A percentile compares a stretch with the other conserved stretches of the same genome.
Conservation (phyloP, 225 moss, liverwort and hornwort genomes). For the Physcomitrium patens region DNA sequence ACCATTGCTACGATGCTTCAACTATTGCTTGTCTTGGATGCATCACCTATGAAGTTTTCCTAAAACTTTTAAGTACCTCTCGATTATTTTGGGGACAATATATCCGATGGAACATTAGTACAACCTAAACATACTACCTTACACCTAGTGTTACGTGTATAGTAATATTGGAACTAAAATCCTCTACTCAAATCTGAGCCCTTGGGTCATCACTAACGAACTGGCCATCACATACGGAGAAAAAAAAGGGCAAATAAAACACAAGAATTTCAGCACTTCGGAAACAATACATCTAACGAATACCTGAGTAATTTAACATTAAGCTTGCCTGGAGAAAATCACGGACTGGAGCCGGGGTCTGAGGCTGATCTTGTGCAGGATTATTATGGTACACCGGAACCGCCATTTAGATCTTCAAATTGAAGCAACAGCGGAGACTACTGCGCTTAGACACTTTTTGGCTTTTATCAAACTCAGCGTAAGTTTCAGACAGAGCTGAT, state of each 20-base stretch:
- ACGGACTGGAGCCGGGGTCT: conserved; percentile 38
- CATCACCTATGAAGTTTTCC: neutral
- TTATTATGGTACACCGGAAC: conserved; percentile 44
- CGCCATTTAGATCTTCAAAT: conserved; percentile 29
- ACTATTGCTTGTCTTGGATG: neutral
- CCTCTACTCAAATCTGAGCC: neutral
- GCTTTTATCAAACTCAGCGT: neutral
- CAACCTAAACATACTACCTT: neutral
- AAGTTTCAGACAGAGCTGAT: no score
- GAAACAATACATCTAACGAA: neutral
- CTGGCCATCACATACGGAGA: neutral
- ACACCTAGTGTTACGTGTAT: neutral
- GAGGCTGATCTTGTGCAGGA: conserved; percentile 52
- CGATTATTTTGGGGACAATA: neutral
- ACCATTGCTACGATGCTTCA: conserved; percentile 16
- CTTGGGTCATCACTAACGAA: neutral
- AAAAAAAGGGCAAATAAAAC: neutral
- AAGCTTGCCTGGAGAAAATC: conserved; percentile 52
- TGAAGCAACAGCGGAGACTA: neutral
- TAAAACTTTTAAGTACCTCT: neutral
- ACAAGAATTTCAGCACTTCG: neutral
- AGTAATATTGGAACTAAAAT: neutral
- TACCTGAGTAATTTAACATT: neutral
- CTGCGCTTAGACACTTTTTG: neutral
- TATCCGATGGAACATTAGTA: neutral